These are phyloP conservation scores for Aspergillus alliaceus DNA, from an alignment of 2,329 filamentous ascomycete species.

Conservation along the genomic window DNA sequence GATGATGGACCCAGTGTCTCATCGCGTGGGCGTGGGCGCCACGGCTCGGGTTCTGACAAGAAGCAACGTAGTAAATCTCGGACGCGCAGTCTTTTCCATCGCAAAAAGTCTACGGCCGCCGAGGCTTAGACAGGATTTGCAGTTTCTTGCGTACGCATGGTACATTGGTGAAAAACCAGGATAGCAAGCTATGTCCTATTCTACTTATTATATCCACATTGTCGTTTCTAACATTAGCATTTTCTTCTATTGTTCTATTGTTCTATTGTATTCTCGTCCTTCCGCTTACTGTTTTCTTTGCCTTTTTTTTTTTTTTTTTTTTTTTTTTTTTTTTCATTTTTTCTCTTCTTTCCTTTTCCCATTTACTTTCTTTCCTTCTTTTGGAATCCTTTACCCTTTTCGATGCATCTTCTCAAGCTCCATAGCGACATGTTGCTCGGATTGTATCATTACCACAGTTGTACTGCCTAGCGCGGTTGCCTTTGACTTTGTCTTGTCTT, in stretches of 20 bases:
- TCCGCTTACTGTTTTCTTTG: slow-evolving; percentile 10
- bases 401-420: neutral
- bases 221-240: neutral
- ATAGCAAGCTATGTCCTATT: neutral
- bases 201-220: neutral
- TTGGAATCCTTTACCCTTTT: too few species aligned
- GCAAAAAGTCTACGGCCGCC: slow-evolving; percentile 49
- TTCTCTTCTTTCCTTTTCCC: slow-evolving; percentile 10
- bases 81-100: slow-evolving; percentile 70
- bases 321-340: slow-evolving; percentile 12
- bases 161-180: neutral
- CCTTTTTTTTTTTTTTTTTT: slow-evolving; percentile 14
- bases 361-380: neutral
- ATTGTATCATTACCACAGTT: neutral
- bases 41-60: slow-evolving; percentile 55
- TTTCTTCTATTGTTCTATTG: neutral
- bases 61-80: slow-evolving; percentile 75
- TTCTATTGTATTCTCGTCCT: slow-evolving; percentile 17
- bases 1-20: slow-evolving; percentile 54
- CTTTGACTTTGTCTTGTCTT: neutral
- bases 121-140: slow-evolving; percentile 21
- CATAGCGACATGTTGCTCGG: neutral
- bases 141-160: neutral
- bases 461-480: neutral
- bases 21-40: slow-evolving; percentile 33